Percentiles rank a stretch among this genome's conserved stretches.
These are phyloP conservation scores for Schwanniomyces yamadae DNA, from an alignment of 805 yeast species.

Conservation along the genomic window DNA sequence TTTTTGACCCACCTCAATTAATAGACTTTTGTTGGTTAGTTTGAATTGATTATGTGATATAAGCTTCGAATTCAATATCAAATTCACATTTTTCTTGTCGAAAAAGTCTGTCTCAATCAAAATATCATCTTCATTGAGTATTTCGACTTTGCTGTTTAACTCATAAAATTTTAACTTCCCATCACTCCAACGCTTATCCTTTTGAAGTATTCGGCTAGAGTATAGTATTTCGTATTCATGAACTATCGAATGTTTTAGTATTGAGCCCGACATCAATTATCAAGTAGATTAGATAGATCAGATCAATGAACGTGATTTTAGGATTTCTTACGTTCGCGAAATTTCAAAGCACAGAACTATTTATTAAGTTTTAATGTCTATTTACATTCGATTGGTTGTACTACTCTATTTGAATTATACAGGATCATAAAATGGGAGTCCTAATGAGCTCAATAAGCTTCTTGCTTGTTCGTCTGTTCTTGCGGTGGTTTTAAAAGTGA, in stretches of 20 bases:
- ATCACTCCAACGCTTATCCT: slow-evolving; percentile 52
- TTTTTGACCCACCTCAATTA: slow-evolving; percentile 30
- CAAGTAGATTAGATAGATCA: too few species aligned
- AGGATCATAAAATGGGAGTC: slow-evolving; percentile 63
- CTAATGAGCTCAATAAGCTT: slow-evolving; percentile 75
- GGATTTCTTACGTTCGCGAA: background rate
- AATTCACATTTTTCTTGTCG: slow-evolving; percentile 18
- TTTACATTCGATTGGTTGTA: slow-evolving; percentile 2
- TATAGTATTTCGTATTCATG: slow-evolving; percentile 48
- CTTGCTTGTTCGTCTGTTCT: slow-evolving; percentile 90
- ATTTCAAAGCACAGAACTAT: background rate
- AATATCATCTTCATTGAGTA: slow-evolving; percentile 35
- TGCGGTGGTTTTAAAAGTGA: slow-evolving; percentile 83
- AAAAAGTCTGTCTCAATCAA: slow-evolving; percentile 37
- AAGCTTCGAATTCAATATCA: slow-evolving; percentile 16
- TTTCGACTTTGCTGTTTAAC: slow-evolving; percentile 48
- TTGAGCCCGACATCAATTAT: slow-evolving; percentile 7
- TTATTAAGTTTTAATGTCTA: background rate
- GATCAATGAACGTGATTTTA: too few species aligned
- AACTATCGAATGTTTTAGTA: slow-evolving; percentile 36
- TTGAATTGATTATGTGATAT: slow-evolving; percentile 20
- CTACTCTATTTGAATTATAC: slow-evolving; percentile 5
- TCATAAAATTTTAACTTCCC: slow-evolving; percentile 46
- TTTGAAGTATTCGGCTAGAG: slow-evolving; percentile 45
- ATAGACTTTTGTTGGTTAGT: slow-evolving; percentile 24